Evolutionary conservation across 306 rosid species (phyloP).

Genomic region (Vigna nakashimae): DNA sequence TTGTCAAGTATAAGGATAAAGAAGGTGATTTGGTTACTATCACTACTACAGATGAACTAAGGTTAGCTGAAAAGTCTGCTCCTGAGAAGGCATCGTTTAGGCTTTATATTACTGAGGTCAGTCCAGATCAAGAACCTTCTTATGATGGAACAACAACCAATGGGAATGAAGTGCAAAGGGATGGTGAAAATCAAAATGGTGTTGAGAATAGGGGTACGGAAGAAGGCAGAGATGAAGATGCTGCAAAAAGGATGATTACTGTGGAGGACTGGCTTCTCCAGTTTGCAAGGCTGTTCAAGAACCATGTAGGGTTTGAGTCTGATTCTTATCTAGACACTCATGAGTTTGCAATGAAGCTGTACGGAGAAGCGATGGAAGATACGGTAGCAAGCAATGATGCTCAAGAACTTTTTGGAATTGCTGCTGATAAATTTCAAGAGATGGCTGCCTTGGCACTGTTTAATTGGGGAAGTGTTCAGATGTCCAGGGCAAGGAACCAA

Average conservation of each 20-base stretch:
- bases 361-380: conserved; percentile 18
- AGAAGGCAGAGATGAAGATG: not conserved
- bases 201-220: conserved; percentile 3
- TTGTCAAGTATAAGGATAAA: conserved; percentile 28
- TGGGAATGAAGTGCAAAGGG: not conserved
- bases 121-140: conserved; percentile 24
- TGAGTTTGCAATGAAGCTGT: conserved; percentile 24
- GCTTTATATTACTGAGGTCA: conserved; percentile 21
- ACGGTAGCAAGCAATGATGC: not conserved
- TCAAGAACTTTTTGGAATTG: conserved; percentile 25
- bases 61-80: conserved; percentile 11
- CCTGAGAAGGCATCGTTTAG: not conserved
- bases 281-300: conserved; percentile 34
- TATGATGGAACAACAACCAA: not conserved
- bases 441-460: conserved; percentile 26
- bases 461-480: conserved; percentile 31
- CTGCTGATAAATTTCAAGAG: conserved; percentile 28
- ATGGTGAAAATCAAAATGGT: not conserved
- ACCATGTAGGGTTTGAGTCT: conserved; percentile 35
- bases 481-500: conserved; percentile 42
- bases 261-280: conserved; percentile 37
- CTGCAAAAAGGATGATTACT: not conserved
- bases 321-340: conserved; percentile 30
- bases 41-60: conserved; percentile 9
- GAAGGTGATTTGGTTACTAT: conserved; percentile 34